A percentile compares a stretch with the other conserved stretches of the same genome.
These are phyloP conservation scores for Sordariomycetes sp. DNA, from an alignment of 2,329 filamentous ascomycete genomes.

Conservation along the genomic window DNA sequence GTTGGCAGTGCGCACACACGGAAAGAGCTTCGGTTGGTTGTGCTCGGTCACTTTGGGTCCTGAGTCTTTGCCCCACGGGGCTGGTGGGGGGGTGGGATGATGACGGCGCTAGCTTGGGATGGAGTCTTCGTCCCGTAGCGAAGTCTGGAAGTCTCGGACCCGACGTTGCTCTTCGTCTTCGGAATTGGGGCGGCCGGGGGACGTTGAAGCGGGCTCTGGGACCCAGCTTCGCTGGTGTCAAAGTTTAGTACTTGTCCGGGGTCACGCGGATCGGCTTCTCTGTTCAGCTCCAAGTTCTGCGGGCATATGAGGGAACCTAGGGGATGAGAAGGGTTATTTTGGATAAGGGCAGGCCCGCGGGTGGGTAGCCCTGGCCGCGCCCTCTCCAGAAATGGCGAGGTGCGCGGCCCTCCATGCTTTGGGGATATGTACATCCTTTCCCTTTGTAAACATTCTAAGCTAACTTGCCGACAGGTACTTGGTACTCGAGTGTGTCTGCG, in stretches of 20 bases:
- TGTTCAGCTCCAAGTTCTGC: neutral
- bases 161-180: constrained; percentile 6
- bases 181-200: constrained; percentile 4
- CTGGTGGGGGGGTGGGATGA: neutral
- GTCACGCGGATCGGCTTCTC: constrained; percentile 3
- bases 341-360: constrained; percentile 20
- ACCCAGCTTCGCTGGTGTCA: constrained; percentile 91
- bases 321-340: neutral
- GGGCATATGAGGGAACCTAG: neutral
- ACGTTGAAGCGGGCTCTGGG: constrained; percentile 32
- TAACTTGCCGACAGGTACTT: constrained; percentile 10
- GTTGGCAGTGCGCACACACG: constrained; percentile 75
- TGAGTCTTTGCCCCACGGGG: neutral
- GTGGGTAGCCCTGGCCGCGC: constrained; percentile 33
- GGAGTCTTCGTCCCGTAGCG: constrained; percentile 9
- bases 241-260: constrained; percentile 80
- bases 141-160: constrained; percentile 10
- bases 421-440: constrained; percentile 33
- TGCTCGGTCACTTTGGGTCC: neutral
- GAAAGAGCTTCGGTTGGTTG: constrained; percentile 39
- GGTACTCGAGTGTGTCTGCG: neutral
- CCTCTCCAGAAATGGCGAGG: constrained; percentile 35
- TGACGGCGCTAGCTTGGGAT: neutral
- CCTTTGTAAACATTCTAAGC: constrained; percentile 4
- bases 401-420: constrained; percentile 28